Evolutionary conservation across 257 asterid genomes (phyloP).

Genomic region (Solanum paucissectum): DNA sequence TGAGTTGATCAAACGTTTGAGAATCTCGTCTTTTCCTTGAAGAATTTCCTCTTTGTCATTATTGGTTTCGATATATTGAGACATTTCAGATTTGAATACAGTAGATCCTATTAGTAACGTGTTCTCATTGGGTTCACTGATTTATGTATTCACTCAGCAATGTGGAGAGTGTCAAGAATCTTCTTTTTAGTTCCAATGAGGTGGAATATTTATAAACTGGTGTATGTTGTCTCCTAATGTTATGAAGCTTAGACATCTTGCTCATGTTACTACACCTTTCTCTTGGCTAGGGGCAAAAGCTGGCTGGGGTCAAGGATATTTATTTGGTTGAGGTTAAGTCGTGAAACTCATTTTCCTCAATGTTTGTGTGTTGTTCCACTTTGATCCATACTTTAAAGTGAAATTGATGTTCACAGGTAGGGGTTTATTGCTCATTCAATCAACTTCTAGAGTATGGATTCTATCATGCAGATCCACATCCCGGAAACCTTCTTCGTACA

Average conservation of each 20-base stretch:
- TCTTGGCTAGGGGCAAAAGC: conserved; percentile 75
- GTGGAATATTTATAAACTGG: background rate
- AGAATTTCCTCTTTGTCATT: background rate
- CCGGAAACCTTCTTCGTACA: conserved; percentile 92
- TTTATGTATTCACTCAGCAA: background rate
- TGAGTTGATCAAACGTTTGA: background rate
- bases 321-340: conserved; percentile 82
- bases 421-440: conserved; percentile 96
- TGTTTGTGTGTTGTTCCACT: background rate
- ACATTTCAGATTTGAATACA: background rate
- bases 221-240: background rate
- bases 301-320: conserved; percentile 76
- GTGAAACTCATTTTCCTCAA: conserved; percentile 6
- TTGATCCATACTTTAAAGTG: background rate
- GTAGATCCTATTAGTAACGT: background rate
- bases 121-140: background rate
- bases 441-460: conserved; percentile 94
- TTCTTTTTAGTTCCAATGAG: background rate
- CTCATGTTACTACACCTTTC: conserved; percentile 2
- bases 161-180: background rate
- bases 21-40: background rate
- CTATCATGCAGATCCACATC: conserved; percentile 99
- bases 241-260: background rate
- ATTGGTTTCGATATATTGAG: background rate
- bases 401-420: conserved; percentile 45